Percentiles rank a stretch among this genome's conserved stretches.
Evolutionary conservation across 2,329 filamentous ascomycete genomes (phyloP).

Genomic region (Ploettnerulaceae sp.): DNA sequence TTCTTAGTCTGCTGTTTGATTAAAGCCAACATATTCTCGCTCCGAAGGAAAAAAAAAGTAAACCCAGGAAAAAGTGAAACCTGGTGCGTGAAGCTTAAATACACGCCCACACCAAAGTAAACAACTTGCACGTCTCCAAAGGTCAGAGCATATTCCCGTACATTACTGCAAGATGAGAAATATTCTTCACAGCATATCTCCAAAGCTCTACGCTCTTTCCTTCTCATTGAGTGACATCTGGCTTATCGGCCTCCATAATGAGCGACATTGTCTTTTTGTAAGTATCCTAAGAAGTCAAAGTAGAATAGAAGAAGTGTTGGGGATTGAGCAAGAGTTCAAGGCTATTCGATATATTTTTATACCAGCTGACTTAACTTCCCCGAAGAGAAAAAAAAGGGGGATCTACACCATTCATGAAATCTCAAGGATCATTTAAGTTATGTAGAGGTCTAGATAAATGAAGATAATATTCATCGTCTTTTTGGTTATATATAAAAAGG

Average conservation of each 20-base stretch:
- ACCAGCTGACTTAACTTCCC: too few relatives aligned
- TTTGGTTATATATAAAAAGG: too few relatives aligned
- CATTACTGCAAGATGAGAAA: slow-evolving; percentile 34
- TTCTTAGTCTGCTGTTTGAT: slow-evolving; percentile 34
- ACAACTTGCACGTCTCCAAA: slow-evolving; percentile 34
- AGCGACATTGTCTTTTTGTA: slow-evolving; percentile 39
- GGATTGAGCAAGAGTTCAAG: too few relatives aligned
- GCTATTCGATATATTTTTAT: too few relatives aligned
- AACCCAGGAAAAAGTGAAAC: too few relatives aligned
- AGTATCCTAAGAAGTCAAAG: slow-evolving; percentile 34
- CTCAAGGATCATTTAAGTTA: too few relatives aligned
- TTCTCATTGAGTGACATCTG: slow-evolving; percentile 30
- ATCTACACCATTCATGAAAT: too few relatives aligned
- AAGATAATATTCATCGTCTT: too few relatives aligned
- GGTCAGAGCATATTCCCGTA: slow-evolving; percentile 29
- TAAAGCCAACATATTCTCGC: background rate
- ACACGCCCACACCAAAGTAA: slow-evolving; percentile 36
- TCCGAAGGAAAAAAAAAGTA: background rate
- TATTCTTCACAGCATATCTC: slow-evolving; percentile 33
- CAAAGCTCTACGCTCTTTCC: slow-evolving; percentile 32
- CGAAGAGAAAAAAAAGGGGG: too few relatives aligned
- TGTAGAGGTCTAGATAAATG: too few relatives aligned
- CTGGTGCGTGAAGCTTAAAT: background rate
- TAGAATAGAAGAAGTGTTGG: too few relatives aligned
- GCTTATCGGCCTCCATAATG: slow-evolving; percentile 34